Percentiles rank a stretch among this genome's conserved stretches.
These are phyloP conservation scores for Citrus inodora DNA, from an alignment of 345 rosid genomes.

Conservation along the genomic window DNA sequence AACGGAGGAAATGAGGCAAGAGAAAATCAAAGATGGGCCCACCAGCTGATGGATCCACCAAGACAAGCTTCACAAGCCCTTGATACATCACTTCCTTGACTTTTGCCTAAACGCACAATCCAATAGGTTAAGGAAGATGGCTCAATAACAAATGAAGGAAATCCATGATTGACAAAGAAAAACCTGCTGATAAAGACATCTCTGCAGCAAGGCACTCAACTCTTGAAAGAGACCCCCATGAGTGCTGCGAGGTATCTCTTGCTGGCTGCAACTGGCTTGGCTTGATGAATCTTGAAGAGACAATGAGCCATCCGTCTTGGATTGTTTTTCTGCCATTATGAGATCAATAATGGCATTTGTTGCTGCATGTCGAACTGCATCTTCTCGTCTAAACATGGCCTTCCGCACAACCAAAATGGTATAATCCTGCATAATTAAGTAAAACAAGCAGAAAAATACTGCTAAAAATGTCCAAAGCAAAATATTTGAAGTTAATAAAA, in stretches of 20 bases:
- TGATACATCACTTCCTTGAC: conserved; percentile 57
- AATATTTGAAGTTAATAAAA: background rate
- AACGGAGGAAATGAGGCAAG: conserved; percentile 69
- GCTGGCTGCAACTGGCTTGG: conserved; percentile 93
- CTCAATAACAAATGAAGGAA: conserved; percentile 8
- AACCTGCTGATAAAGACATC: conserved; percentile 88
- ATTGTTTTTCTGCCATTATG: conserved; percentile 64
- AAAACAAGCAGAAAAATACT: background rate
- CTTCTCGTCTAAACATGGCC: conserved; percentile 87
- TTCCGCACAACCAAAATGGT: conserved; percentile 69
- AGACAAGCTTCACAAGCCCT: conserved; percentile 74
- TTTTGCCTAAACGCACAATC: conserved; percentile 48
- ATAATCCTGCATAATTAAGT: conserved; percentile 50
- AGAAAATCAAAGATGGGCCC: conserved; percentile 66
- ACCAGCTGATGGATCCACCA: conserved; percentile 59
- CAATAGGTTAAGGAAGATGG: conserved; percentile 16
- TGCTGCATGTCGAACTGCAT: conserved; percentile 69
- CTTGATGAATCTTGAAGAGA: conserved; percentile 77
- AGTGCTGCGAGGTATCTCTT: conserved; percentile 40
- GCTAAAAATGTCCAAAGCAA: background rate
- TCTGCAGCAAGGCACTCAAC: conserved; percentile 74
- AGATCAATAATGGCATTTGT: conserved; percentile 54
- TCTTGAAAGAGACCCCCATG: conserved; percentile 60
- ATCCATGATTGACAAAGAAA: background rate
- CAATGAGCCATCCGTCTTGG: conserved; percentile 42